Base-by-base conservation (phyloP, 1,284 basidiomycete species). In the Waitea zeae region DNA sequence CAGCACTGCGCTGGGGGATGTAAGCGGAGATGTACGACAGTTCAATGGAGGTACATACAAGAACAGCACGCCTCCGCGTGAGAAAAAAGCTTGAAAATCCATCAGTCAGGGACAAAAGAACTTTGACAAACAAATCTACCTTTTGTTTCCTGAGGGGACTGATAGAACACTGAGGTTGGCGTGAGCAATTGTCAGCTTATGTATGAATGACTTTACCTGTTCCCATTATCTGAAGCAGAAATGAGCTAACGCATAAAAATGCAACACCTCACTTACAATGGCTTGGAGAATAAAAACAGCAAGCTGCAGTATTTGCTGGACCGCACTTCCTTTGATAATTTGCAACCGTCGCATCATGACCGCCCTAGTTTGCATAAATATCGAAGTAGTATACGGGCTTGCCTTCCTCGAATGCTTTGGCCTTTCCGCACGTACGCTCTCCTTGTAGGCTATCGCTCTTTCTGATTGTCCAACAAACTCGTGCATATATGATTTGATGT, bases 281-380 rank as follows among this genome's bases (percentile, higher is more conserved):
- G 39, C 4, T 36, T 36, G 18, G 41, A 46, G 31, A 47, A 48
- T n/a, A 43, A 49, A 52, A 22, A 35, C 34, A 57, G 45, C 38
- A 66, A 62, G 4, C 73, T 74, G 27, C 52, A 47, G 12, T n/a
- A n/a, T n/a, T n/a, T n/a, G n/a, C n/a, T n/a, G n/a, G n/a, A n/a
- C n/a, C n/a, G n/a, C n/a, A n/a, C n/a, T n/a, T n/a, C n/a, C n/a
- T n/a, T n/a, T n/a, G n/a, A 73, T 45, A 38, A 78, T 73, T 46
- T 74, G 71, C 3, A 62, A 53, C 13, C 70, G 55, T 33, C 77
- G 56, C 14, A 46, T 45, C 57, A 76, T 67, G 27, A 71, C 66
- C 2, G 68, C 59, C 13, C 62, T 52, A 17, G 65, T 58, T 47
- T 80, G 73, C 58, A 68, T 67, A 0, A 58, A 52, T 4, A 68